A percentile compares a stretch with the other conserved stretches of the same genome.
phyloP scores from a whole-genome alignment of 1,139 yeast species.

The Geotrichum reessii region DNA sequence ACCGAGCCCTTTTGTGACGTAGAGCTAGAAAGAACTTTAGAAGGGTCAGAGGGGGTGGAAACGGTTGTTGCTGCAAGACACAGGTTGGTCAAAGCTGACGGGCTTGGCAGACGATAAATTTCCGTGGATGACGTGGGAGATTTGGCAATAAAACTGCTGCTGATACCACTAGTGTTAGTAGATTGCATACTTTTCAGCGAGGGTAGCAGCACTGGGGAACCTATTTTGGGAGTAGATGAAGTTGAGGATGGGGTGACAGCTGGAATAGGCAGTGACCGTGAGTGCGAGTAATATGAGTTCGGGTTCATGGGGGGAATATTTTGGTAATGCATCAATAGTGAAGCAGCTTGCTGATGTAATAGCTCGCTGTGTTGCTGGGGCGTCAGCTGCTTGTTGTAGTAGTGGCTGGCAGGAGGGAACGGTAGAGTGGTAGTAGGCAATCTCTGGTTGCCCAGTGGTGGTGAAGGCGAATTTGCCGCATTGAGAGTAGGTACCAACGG shows the following conservation, averaged over 20 bases:
- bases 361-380: not conserved
- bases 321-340: not conserved
- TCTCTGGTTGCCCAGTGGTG: not conserved
- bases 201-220: conserved; percentile 1
- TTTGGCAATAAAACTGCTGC: not conserved
- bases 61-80: conserved; percentile 7
- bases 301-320: not conserved
- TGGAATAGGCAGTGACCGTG: not conserved
- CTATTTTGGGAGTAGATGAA: not conserved
- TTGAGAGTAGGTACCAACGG: too few relatives aligned
- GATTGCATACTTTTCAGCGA: not conserved
- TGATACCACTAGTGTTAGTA: not conserved
- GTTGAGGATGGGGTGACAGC: not conserved
- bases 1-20: not conserved
- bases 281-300: not conserved
- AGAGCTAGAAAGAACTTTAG: not conserved
- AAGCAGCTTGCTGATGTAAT: not conserved
- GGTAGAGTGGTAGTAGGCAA: not conserved
- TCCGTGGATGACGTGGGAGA: conserved; percentile 1
- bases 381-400: not conserved
- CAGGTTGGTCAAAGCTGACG: conserved; percentile 5
- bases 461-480: not conserved
- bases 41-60: not conserved
- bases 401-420: not conserved
- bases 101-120: not conserved